Conservation (phyloP, 306 rosid species). For the Trifolium subterraneum region DNA sequence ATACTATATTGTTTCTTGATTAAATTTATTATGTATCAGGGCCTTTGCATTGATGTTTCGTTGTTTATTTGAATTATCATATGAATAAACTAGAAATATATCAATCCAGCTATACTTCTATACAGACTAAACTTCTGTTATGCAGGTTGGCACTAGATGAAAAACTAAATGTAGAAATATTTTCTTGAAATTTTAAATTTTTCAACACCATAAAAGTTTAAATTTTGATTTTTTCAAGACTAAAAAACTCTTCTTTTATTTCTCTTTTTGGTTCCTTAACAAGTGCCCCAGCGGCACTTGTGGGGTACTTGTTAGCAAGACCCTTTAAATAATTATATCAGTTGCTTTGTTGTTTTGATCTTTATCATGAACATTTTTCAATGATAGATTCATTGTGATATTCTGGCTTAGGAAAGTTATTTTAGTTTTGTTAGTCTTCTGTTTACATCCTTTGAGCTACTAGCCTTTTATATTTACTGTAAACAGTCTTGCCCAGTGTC, state of each 20-base stretch:
- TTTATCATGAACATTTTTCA: constrained; percentile 16
- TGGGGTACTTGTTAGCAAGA: too few species aligned
- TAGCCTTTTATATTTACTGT: constrained; percentile 28
- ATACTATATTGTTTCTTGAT: constrained; percentile 6
- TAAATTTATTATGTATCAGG: constrained; percentile 33
- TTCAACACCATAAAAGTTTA: too few species aligned
- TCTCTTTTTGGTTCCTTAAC: too few species aligned
- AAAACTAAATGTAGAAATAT: too few species aligned
- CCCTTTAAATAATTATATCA: constrained; percentile 28
- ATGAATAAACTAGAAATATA: constrained; percentile 21
- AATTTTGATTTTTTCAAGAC: too few species aligned
- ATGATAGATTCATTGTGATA: constrained; percentile 2
- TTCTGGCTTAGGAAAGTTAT: constrained; percentile 29
- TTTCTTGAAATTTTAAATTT: too few species aligned
- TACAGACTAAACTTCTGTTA: constrained; percentile 28
- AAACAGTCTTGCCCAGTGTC: constrained; percentile 9
- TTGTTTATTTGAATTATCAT: constrained; percentile 29
- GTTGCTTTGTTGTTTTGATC: constrained; percentile 3
- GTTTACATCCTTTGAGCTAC: constrained; percentile 20
- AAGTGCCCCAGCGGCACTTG: too few species aligned
- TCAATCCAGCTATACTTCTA: neutral
- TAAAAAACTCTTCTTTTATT: too few species aligned
- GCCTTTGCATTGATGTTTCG: constrained; percentile 16
- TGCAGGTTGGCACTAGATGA: neutral
- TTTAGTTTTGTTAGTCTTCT: constrained; percentile 31